Evolutionary conservation across 2,329 filamentous ascomycete species (phyloP).

Genomic region (Talaromyces sp.): DNA sequence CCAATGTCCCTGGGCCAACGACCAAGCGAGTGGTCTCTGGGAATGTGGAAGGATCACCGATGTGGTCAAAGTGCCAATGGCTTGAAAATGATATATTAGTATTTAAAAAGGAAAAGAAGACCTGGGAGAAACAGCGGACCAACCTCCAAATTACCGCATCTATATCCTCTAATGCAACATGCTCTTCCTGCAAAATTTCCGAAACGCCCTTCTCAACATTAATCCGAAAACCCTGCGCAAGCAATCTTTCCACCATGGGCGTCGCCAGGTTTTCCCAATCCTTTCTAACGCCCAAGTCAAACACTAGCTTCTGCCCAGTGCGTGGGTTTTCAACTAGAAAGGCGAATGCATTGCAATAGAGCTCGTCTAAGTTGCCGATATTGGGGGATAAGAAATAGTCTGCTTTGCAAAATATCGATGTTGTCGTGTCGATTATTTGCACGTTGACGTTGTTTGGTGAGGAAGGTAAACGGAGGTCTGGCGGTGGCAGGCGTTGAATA

Average conservation of each 20-base stretch:
- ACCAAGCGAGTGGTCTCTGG: conserved; percentile 40
- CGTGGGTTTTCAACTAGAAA: conserved; percentile 46
- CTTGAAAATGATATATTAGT: conserved; percentile 11
- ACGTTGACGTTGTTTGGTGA: conserved; percentile 28
- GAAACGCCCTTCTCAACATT: conserved; percentile 17
- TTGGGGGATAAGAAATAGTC: conserved; percentile 18
- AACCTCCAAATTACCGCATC: conserved; percentile 18
- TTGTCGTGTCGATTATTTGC: conserved; percentile 30
- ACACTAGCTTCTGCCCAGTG: conserved; percentile 27
- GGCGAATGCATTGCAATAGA: conserved; percentile 3
- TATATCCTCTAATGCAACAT: conserved; percentile 9
- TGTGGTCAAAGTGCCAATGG: conserved; percentile 39
- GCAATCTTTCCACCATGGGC: conserved; percentile 1
- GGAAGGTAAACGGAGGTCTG: conserved; percentile 20
- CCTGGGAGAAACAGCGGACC: background rate
- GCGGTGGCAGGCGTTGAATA: background rate
- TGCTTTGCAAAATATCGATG: conserved; percentile 21
- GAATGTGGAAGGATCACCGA: conserved; percentile 42
- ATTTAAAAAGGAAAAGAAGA: background rate
- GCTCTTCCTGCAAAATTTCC: conserved; percentile 18
- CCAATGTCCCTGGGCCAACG: conserved; percentile 43
- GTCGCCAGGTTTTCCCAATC: conserved; percentile 16
- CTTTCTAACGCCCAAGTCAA: conserved; percentile 32
- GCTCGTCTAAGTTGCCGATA: background rate
- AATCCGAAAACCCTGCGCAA: background rate